Conservation (phyloP, 192 early-diverging fungal species). For the Podila epigama region DNA sequence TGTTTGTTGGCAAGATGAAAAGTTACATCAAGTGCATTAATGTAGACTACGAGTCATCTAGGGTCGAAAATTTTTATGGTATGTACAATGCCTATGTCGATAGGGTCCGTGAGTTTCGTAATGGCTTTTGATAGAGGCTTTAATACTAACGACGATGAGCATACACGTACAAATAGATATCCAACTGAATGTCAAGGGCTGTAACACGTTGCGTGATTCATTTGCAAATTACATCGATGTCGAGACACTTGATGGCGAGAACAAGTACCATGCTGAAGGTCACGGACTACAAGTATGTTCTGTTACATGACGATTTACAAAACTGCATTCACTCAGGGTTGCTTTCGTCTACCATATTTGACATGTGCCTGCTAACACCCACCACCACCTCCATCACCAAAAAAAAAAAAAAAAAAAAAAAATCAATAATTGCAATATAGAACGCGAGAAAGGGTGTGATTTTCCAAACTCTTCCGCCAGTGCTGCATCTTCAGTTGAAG, state of each 20-base stretch:
- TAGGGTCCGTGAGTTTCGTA: not conserved
- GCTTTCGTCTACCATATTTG: too few species aligned
- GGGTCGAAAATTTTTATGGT: slow-evolving; percentile 95
- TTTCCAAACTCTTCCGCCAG: slow-evolving; percentile 91
- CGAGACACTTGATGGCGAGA: slow-evolving; percentile 95
- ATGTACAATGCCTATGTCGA: too few species aligned
- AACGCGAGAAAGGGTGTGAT: slow-evolving; percentile 97
- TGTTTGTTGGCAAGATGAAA: slow-evolving; percentile 99
- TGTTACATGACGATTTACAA: too few species aligned
- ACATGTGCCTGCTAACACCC: too few species aligned
- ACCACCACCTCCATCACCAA: too few species aligned
- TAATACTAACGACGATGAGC: not conserved
- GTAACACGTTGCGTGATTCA: slow-evolving; percentile 83
- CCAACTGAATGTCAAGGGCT: slow-evolving; percentile 96
- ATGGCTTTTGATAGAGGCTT: not conserved
- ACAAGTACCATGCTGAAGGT: slow-evolving; percentile 96
- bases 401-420: too few species aligned
- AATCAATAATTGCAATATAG: too few species aligned
- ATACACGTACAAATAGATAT: slow-evolving; percentile 72
- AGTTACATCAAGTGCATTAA: slow-evolving; percentile 96
- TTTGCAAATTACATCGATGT: slow-evolving; percentile 91
- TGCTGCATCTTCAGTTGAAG: slow-evolving; percentile 96
- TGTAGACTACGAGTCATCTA: slow-evolving; percentile 93
- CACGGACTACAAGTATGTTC: slow-evolving; percentile 77
- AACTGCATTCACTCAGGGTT: too few species aligned